Evolutionary conservation across 164 flowering plant species (phyloP).

Genomic region (Annona squamosa): DNA sequence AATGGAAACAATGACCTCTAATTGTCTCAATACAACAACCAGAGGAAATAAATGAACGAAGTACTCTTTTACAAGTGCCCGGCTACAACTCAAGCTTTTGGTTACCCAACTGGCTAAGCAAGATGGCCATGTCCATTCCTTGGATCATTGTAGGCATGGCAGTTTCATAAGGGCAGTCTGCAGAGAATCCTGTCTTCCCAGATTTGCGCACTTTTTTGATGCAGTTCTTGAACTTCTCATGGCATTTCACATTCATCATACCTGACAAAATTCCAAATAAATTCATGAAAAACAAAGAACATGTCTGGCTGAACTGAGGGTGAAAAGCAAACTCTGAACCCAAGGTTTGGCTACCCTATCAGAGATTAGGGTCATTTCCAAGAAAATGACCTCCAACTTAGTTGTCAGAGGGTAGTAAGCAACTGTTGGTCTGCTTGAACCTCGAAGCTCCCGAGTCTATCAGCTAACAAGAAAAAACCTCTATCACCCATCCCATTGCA

Average conservation of each 20-base stretch:
- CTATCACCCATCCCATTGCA: too few species aligned
- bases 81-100: conserved; percentile 39
- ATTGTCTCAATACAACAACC: neutral
- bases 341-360: too few species aligned
- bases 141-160: conserved; percentile 83
- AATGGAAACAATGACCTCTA: neutral
- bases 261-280: conserved; percentile 38
- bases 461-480: too few species aligned
- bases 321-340: too few species aligned
- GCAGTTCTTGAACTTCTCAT: conserved; percentile 89
- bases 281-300: neutral
- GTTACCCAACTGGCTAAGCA: conserved; percentile 60
- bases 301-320: neutral
- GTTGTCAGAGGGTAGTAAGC: too few species aligned
- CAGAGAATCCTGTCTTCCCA: conserved; percentile 82
- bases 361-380: too few species aligned
- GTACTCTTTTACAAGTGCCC: neutral
- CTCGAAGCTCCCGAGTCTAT: too few species aligned
- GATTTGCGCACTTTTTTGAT: conserved; percentile 69
- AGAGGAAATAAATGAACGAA: neutral
- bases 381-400: too few species aligned
- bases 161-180: conserved; percentile 57
- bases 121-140: conserved; percentile 92
- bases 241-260: conserved; percentile 64
- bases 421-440: too few species aligned